phyloP scores from a whole-genome alignment of 345 rosid genomes.

The Kandelia obovata region DNA sequence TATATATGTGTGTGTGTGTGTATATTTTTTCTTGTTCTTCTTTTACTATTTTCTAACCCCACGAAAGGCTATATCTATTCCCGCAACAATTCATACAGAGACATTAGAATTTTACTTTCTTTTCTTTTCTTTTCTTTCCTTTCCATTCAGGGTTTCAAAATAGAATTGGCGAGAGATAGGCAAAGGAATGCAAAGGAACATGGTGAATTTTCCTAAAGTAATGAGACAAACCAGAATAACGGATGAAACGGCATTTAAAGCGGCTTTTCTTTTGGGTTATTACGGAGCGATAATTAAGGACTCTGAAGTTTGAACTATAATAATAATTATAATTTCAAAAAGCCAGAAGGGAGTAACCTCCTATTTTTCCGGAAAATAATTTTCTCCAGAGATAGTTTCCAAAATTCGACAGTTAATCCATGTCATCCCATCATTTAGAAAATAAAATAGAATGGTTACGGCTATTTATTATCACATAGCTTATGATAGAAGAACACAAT shows the following conservation, averaged over 20 bases:
- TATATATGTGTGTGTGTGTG: too few species aligned
- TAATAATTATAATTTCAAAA: too few species aligned
- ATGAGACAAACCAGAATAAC: constrained; percentile 26
- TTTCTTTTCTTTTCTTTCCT: not conserved
- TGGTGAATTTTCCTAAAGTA: not conserved
- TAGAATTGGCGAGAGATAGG: too few species aligned
- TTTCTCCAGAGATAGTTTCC: too few species aligned
- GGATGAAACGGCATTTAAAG: constrained; percentile 30
- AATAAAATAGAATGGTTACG: too few species aligned
- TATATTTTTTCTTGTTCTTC: not conserved
- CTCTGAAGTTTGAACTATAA: not conserved
- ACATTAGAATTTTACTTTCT: not conserved
- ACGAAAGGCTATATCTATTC: constrained; percentile 10
- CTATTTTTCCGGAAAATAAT: too few species aligned
- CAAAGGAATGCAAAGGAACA: not conserved
- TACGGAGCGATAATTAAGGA: constrained; percentile 20
- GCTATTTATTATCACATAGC: too few species aligned
- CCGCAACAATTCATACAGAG: not conserved
- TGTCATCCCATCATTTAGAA: too few species aligned
- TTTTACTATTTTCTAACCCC: not conserved
- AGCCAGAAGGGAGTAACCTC: too few species aligned
- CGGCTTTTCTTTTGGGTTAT: constrained; percentile 32
- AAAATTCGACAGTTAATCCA: too few species aligned
- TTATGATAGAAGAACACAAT: too few species aligned
- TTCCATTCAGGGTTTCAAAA: not conserved